Percentiles rank a stretch among this genome's conserved stretches.
Evolutionary conservation across 2,329 filamentous ascomycete species (phyloP).

Genomic region (Tolypocladium capitatum): DNA sequence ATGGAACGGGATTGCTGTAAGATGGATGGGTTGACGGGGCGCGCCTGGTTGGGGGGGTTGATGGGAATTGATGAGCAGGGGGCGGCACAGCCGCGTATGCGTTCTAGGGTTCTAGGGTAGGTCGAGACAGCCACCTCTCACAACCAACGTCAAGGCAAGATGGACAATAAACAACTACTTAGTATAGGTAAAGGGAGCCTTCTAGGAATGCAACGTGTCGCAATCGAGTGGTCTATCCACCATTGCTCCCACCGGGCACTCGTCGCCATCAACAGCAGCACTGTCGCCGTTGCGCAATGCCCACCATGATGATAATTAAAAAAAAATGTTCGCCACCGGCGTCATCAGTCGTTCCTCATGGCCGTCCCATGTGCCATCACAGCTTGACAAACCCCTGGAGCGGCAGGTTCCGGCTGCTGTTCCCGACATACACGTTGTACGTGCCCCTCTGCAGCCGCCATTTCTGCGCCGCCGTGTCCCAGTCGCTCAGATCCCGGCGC

Average conservation of each 20-base stretch:
- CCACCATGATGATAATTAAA: not conserved
- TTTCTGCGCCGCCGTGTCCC: conserved; percentile 47
- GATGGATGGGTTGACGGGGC: too few relatives aligned
- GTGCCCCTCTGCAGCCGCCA: conserved; percentile 39
- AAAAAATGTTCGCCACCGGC: not conserved
- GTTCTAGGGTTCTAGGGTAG: not conserved
- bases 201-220: not conserved
- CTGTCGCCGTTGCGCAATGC: not conserved
- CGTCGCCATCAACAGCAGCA: not conserved
- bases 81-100: not conserved
- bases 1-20: too few relatives aligned
- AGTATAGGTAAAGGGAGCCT: not conserved
- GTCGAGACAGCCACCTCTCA: not conserved
- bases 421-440: conserved; percentile 32
- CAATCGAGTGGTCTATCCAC: not conserved
- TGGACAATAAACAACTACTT: not conserved
- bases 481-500: conserved; percentile 52
- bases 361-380: not conserved
- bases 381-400: conserved; percentile 22
- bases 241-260: not conserved
- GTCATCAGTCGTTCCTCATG: not conserved
- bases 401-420: conserved; percentile 31
- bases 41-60: too few relatives aligned
- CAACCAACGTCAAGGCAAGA: too few relatives aligned
- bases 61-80: not conserved